A percentile compares a stretch with the other conserved stretches of the same genome.
Conservation (phyloP, 78 protist species). For the Mastigamoeba balamuthi region DNA sequence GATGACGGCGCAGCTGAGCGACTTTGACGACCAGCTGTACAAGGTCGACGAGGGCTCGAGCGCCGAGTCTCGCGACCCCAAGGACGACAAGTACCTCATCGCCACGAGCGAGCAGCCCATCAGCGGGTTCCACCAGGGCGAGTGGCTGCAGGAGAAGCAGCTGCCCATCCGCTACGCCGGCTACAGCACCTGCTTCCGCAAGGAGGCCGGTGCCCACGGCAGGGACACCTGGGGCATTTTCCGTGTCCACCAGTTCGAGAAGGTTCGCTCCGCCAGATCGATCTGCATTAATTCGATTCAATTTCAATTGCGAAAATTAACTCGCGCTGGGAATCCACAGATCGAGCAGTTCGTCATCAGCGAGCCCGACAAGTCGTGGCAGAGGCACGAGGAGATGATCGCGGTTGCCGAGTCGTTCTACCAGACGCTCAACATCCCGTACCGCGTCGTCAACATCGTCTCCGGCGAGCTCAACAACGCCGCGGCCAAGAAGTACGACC, state of each 20-base stretch:
- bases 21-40: slow-evolving; percentile 98
- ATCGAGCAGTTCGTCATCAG: slow-evolving; percentile 95
- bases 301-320: too few relatives aligned
- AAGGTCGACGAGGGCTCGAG: slow-evolving; percentile 53
- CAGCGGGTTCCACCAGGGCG: slow-evolving; percentile 85
- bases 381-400: slow-evolving; percentile 87
- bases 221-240: slow-evolving; percentile 97
- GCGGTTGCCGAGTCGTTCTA: slow-evolving; percentile 81
- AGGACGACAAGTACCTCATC: slow-evolving; percentile 94
- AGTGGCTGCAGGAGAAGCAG: slow-evolving; percentile 42
- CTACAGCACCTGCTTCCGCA: slow-evolving; percentile 96
- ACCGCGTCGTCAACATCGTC: slow-evolving; percentile 93
- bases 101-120: slow-evolving; percentile 99
- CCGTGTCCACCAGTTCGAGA: slow-evolving; percentile 98
- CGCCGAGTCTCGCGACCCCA: slow-evolving; percentile 21
- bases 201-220: slow-evolving; percentile 98
- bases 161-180: slow-evolving; percentile 90
- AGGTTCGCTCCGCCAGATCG: too few relatives aligned
- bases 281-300: too few relatives aligned
- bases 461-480: slow-evolving; percentile 96
- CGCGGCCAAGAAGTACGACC: slow-evolving; percentile 98
- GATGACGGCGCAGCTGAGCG: slow-evolving; percentile 92
- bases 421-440: slow-evolving; percentile 88
- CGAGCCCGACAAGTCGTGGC: slow-evolving; percentile 89
- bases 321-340: too few relatives aligned